Evolutionary conservation across 179 eudicot genomes (phyloP).

Genomic region (Patellifolia procumbens): DNA sequence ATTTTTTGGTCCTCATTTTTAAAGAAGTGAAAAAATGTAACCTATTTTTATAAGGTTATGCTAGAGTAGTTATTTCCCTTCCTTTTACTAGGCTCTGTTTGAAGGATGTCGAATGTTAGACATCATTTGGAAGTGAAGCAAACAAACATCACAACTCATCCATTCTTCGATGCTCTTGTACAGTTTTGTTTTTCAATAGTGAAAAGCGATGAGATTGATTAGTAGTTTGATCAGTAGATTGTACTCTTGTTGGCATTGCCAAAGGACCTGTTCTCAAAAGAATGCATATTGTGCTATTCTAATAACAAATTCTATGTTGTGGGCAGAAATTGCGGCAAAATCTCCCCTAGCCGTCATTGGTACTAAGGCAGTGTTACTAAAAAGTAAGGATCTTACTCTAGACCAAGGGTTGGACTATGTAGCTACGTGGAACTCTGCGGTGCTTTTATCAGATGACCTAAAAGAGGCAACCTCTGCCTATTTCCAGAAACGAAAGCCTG

Average conservation of each 20-base stretch:
- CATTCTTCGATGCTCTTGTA: background rate
- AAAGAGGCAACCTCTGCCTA: conserved; percentile 58
- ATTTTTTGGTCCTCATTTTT: background rate
- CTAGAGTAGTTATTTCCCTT: background rate
- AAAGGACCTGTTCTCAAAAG: background rate
- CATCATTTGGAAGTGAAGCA: background rate
- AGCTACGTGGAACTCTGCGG: conserved; percentile 89
- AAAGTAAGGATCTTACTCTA: conserved; percentile 59
- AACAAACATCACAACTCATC: no score
- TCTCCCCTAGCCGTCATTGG: conserved; percentile 89
- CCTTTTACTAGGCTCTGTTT: background rate
- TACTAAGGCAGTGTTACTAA: conserved; percentile 71
- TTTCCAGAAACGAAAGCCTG: conserved; percentile 63
- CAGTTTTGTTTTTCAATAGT: background rate
- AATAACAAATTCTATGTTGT: background rate
- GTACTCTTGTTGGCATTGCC: background rate
- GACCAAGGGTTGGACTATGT: conserved; percentile 89
- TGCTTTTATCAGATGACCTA: conserved; percentile 72
- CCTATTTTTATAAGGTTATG: background rate
- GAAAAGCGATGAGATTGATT: background rate
- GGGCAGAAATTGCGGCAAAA: conserved; percentile 71
- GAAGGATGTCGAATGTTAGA: background rate
- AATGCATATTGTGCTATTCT: background rate
- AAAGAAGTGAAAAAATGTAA: background rate
- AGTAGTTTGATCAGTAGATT: background rate